Evolutionary conservation across 1,139 yeast species (phyloP).

Genomic region (Debaryomyces sp.): DNA sequence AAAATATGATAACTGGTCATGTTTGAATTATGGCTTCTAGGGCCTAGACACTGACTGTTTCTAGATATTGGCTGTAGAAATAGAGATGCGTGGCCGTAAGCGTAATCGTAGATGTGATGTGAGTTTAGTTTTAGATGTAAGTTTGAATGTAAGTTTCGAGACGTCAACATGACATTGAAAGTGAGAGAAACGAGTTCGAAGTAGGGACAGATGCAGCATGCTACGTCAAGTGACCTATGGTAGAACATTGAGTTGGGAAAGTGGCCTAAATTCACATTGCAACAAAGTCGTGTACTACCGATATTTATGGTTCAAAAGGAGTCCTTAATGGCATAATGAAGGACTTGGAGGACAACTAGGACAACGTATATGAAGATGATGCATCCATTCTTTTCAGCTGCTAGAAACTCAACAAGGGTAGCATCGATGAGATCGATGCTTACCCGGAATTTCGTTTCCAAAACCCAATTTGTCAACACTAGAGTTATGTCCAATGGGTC

Average conservation of each 20-base stretch:
- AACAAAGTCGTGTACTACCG: slow-evolving; percentile 2
- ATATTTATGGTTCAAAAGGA: not conserved
- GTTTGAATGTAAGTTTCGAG: no score
- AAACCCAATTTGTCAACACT: not conserved
- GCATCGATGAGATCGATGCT: slow-evolving; percentile 1
- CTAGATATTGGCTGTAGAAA: not conserved
- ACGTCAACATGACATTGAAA: no score
- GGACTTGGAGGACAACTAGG: not conserved
- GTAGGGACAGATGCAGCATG: no score
- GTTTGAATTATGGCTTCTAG: not conserved
- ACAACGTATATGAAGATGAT: not conserved
- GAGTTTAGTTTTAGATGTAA: no score
- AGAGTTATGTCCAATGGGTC: not conserved
- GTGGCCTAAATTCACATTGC: not conserved
- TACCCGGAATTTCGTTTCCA: not conserved
- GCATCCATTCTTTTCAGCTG: not conserved
- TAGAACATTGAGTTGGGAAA: no score
- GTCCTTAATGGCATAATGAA: not conserved
- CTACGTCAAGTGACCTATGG: no score
- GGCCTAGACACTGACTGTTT: not conserved
- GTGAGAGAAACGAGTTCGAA: no score
- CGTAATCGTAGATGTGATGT: not conserved
- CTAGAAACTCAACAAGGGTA: not conserved
- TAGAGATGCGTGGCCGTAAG: not conserved
- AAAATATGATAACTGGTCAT: not conserved